Evolutionary conservation across 257 asterid species (phyloP).

Genomic region (Ilex aquifolium): DNA sequence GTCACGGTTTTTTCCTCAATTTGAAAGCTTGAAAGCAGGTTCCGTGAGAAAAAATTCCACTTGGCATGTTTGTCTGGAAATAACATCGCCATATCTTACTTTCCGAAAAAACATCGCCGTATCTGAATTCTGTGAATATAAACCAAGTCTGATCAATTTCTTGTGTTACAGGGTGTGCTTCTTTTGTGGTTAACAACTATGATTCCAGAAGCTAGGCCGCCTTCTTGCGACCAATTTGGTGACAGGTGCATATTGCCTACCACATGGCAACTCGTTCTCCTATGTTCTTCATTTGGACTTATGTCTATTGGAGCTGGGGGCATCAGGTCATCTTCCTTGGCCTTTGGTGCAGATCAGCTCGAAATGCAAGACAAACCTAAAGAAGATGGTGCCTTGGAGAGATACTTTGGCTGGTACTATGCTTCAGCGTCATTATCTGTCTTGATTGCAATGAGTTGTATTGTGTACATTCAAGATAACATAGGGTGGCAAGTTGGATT

Average conservation of each 20-base stretch:
- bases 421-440: slow-evolving; percentile 34
- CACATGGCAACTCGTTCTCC: slow-evolving; percentile 31
- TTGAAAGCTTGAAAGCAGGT: too few relatives aligned
- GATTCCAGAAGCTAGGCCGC: slow-evolving; percentile 55
- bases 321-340: slow-evolving; percentile 46
- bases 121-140: too few relatives aligned
- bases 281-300: slow-evolving; percentile 44
- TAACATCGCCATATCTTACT: too few relatives aligned
- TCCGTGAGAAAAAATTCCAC: too few relatives aligned
- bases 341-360: slow-evolving; percentile 72
- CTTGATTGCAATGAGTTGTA: slow-evolving; percentile 40
- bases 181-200: slow-evolving; percentile 57
- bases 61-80: too few relatives aligned
- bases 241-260: slow-evolving; percentile 34
- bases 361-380: slow-evolving; percentile 21
- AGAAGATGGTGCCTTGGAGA: slow-evolving; percentile 17
- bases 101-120: too few relatives aligned
- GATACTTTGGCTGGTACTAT: slow-evolving; percentile 67
- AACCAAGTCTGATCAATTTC: neutral
- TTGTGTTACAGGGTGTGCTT: slow-evolving; percentile 45
- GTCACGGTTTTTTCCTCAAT: too few relatives aligned
- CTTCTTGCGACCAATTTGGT: slow-evolving; percentile 35
- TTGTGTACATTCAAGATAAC: slow-evolving; percentile 71
- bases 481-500: slow-evolving; percentile 73
- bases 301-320: slow-evolving; percentile 74